Evolutionary conservation across 352 stramenopile species (phyloP), one percentile per base, ranked within the genome.

Genomic region (Aphanomyces cochlioides): DNA sequence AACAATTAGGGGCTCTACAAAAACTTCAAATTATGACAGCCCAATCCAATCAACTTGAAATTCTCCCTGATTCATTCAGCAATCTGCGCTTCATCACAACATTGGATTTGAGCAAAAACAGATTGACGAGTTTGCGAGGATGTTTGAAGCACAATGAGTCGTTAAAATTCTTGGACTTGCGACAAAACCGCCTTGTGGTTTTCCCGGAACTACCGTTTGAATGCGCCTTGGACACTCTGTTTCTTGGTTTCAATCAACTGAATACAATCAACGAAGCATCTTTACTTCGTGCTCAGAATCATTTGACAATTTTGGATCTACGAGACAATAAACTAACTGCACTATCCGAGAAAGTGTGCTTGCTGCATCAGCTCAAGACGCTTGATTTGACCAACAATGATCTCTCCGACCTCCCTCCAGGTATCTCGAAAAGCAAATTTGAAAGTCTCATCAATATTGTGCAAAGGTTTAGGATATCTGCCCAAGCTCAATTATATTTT

Each of bases 41-140:
- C 0, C 78, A 88, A 58, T 78, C 77, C 12, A 94, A 94, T 67
- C 78, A 90, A 57, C 68, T 93, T 39, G 65, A 74, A 47, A 57
- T 43, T 3, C 68, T 93, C 0, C 84, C 86, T 5, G 4, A 69
- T 1, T 87, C 79, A 1, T 86, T 93, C 19, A 48, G 70, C 0
- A 56, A 57, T 5, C 73, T 93, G 6, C 60, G 72, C 7, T 84
- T 82, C 36, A 75, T 93, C 53, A 80, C 88, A 15, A 89, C 76
- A 38, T 74, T 93, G 4, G 83, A 93, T 50, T 61, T 93, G 38
- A 92, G 90, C 76, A 92, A 91, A 64, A 93, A 93, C 57, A 76
- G 74, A 8, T 43, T 93, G 28, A 78, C 87, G 43, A 81, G 75
- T 0, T 78, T 83, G 39, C 57, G 66, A 1, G 75, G 82, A 7